phyloP scores from a whole-genome alignment of 2,329 filamentous ascomycete genomes.

The Colletotrichum costaricense region DNA sequence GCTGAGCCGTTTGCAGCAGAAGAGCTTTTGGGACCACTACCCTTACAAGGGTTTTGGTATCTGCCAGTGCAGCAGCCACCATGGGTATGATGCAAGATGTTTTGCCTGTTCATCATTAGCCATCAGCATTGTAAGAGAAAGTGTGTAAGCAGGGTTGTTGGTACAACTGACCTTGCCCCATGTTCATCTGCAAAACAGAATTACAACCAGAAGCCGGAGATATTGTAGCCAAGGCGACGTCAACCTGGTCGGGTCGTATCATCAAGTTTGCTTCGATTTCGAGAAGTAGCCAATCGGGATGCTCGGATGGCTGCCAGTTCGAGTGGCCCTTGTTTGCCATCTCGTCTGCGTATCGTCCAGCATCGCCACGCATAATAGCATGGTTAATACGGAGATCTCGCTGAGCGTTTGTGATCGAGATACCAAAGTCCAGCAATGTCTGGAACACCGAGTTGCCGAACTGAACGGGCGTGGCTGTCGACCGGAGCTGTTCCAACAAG shows the following conservation, averaged over 20 bases:
- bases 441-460: constrained; percentile 52
- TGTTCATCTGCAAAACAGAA: constrained; percentile 74
- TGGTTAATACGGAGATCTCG: constrained; percentile 55
- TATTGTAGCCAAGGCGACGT: constrained; percentile 72
- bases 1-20: constrained; percentile 66
- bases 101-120: constrained; percentile 55
- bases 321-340: constrained; percentile 59
- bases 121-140: neutral
- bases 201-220: constrained; percentile 62
- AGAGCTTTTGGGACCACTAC: constrained; percentile 68
- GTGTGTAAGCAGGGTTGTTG: neutral
- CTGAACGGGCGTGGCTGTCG: constrained; percentile 34
- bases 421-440: constrained; percentile 54
- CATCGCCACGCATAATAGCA: constrained; percentile 38
- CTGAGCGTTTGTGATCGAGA: constrained; percentile 57
- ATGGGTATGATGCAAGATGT: constrained; percentile 68
- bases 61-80: constrained; percentile 57
- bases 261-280: constrained; percentile 74
- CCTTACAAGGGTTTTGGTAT: constrained; percentile 59
- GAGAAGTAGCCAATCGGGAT: constrained; percentile 73
- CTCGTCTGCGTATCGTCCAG: constrained; percentile 53
- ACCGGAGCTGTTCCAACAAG: constrained; percentile 60
- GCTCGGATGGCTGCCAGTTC: constrained; percentile 65
- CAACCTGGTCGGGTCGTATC: constrained; percentile 70
- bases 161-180: constrained; percentile 66